These are phyloP conservation scores for Phytopythium aichiense DNA, from an alignment of 352 stramenopile genomes.

Conservation along the genomic window DNA sequence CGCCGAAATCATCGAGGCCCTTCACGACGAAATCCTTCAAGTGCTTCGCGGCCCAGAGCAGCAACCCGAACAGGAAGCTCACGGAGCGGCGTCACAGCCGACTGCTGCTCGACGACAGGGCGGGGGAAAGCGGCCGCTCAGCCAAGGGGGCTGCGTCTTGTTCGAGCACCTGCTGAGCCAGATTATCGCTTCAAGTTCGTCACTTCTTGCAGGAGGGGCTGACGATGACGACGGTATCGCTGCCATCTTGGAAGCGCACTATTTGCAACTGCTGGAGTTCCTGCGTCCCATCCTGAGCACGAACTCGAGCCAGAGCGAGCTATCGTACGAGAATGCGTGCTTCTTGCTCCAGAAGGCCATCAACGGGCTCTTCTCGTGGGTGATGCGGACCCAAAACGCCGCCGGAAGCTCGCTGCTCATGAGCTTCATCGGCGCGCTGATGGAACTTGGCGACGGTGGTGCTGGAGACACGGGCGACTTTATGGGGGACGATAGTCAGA, in stretches of 20 bases:
- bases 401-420: slow-evolving; percentile 28
- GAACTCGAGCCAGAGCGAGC: slow-evolving; percentile 20
- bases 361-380: slow-evolving; percentile 50
- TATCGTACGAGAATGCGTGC: slow-evolving; percentile 63
- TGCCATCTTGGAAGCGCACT: slow-evolving; percentile 46
- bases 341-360: slow-evolving; percentile 62
- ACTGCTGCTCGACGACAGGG: not conserved
- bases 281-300: slow-evolving; percentile 43
- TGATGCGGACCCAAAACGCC: slow-evolving; percentile 33
- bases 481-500: slow-evolving; percentile 38
- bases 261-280: slow-evolving; percentile 34
- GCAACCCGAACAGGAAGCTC: slow-evolving; percentile 18
- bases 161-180: slow-evolving; percentile 62
- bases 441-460: slow-evolving; percentile 23
- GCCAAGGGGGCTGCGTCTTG: slow-evolving; percentile 57
- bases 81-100: not conserved
- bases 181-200: slow-evolving; percentile 29
- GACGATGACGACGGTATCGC: slow-evolving; percentile 45
- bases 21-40: slow-evolving; percentile 51
- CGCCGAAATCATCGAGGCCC: slow-evolving; percentile 41
- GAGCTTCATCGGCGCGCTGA: slow-evolving; percentile 40
- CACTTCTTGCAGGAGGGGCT: slow-evolving; percentile 23
- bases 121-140: slow-evolving; percentile 14
- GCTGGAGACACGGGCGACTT: slow-evolving; percentile 9
- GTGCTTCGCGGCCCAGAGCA: slow-evolving; percentile 26